Evolutionary conservation across 352 stramenopile species (phyloP).

Genomic region (Pythium rhizo-oryzae): DNA sequence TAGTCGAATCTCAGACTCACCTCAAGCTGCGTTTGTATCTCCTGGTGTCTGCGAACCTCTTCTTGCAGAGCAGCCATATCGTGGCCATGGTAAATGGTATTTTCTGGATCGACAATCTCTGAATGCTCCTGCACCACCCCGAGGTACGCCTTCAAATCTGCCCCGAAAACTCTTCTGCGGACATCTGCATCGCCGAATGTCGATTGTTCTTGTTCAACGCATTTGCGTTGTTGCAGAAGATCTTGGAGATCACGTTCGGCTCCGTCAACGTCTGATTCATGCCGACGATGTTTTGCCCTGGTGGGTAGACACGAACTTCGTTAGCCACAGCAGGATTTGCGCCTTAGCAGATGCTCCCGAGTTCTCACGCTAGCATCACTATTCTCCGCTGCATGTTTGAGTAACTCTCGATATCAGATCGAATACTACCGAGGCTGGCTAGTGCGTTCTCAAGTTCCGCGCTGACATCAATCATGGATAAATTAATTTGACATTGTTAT

Average conservation of each 20-base stretch:
- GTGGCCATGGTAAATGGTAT: background rate
- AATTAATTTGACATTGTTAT: no score
- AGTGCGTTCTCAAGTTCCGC: background rate
- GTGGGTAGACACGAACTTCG: background rate
- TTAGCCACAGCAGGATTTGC: background rate
- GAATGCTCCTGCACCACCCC: background rate
- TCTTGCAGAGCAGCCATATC: background rate
- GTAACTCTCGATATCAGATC: conserved; percentile 1
- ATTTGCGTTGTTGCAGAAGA: background rate
- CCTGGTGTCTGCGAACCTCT: background rate
- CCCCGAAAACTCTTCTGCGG: conserved; percentile 4
- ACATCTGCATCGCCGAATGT: conserved; percentile 8
- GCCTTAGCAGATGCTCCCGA: background rate
- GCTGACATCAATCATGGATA: background rate
- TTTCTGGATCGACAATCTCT: conserved; percentile 11
- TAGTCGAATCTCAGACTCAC: background rate
- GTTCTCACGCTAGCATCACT: background rate
- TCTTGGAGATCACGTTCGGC: background rate
- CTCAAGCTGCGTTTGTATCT: background rate
- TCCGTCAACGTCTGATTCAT: conserved; percentile 1
- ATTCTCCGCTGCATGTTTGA: background rate
- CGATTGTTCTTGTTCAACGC: conserved; percentile 3
- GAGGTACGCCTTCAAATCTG: conserved; percentile 6
- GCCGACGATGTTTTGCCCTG: background rate
- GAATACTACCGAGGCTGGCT: background rate